A percentile compares a stretch with the other conserved stretches of the same genome.
Evolutionary conservation across 345 rosid genomes (phyloP).

Genomic region (Iberis pinnata): DNA sequence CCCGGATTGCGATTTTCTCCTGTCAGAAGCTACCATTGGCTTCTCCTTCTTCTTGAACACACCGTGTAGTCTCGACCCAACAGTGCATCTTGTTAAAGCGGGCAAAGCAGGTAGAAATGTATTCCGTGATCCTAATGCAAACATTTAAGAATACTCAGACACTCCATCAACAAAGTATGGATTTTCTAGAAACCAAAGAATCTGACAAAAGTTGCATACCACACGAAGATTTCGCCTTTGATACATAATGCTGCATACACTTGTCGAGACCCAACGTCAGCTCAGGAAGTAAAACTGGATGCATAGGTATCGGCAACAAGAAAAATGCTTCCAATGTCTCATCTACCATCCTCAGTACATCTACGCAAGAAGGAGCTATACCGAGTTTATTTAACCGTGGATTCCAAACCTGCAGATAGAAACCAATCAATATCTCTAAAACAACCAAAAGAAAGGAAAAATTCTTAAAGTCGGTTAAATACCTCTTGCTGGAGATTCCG

Average conservation of each 20-base stretch:
- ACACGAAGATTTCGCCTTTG: constrained; percentile 82
- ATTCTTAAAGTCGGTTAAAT: not conserved
- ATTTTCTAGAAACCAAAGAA: not conserved
- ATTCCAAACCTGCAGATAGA: constrained; percentile 63
- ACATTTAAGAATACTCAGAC: not conserved
- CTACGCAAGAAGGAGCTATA: constrained; percentile 78
- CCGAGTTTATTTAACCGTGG: constrained; percentile 63
- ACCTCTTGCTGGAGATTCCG: constrained; percentile 91
- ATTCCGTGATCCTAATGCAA: constrained; percentile 51
- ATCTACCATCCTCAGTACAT: constrained; percentile 73
- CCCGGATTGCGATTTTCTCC: constrained; percentile 57
- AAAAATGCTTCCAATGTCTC: constrained; percentile 92
- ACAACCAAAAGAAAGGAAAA: not conserved
- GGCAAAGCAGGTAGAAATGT: constrained; percentile 70
- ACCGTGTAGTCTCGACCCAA: constrained; percentile 59
- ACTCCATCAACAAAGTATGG: constrained; percentile 5
- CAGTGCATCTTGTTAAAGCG: constrained; percentile 70
- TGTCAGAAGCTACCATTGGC: constrained; percentile 31
- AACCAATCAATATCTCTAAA: not conserved
- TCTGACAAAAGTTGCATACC: constrained; percentile 38
- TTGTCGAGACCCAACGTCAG: constrained; percentile 66
- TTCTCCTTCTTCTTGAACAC: constrained; percentile 71
- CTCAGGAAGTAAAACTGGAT: constrained; percentile 71
- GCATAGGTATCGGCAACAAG: constrained; percentile 75
- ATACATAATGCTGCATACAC: constrained; percentile 69